Evolutionary conservation across 1,284 basidiomycete species (phyloP), one percentile per base, ranked within the genome.

Genomic region (Malassezia yamatoensis): DNA sequence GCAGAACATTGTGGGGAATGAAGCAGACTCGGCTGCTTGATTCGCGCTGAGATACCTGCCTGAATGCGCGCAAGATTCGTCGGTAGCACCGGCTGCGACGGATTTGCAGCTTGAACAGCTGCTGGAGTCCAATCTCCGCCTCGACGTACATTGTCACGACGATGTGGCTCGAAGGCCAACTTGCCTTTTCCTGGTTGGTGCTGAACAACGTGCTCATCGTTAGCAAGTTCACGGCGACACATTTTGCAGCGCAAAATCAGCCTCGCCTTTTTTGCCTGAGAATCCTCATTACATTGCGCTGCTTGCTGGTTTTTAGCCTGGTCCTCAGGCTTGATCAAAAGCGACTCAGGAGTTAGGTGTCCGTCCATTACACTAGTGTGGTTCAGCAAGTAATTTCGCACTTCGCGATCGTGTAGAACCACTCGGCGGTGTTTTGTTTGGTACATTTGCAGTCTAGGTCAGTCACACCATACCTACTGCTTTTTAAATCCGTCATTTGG

Each of bases 1-100:
- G 89, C 88, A 2, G 89, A 91, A 76, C 90, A 96, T 67, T 85
- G 84, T 3, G 83, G 77, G 7, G 66, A 63, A 40, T 64, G 67
- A 1, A 73, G 57, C 52, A 72, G 61, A 16, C 33, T 11, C 11
- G 20, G 3, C 11, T 42, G 42, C 12, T 24, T 18, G 1, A 21
- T 15, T 13, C 29, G 43, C 18, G 43, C 43, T 34, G 24, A 9
- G 11, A 45, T 45, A 6, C 43, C 43, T 5, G 43, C 43, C 13
- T 34, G 43, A 11, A 52, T 39, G 11, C 39, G 43, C 15, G 44
- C 46, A 13, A 49, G 49, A 7, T 58, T 40, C 16, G 53, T 43
- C 9, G 54, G 46, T 5, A 57, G 34, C 10, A 18, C 7, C n/a
- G 41, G 41, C 7, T 33, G 34, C 38, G 20, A 20, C 5, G 39